Conservation (phyloP, 2,329 filamentous ascomycete species). For the Zymoseptoria tritici region DNA sequence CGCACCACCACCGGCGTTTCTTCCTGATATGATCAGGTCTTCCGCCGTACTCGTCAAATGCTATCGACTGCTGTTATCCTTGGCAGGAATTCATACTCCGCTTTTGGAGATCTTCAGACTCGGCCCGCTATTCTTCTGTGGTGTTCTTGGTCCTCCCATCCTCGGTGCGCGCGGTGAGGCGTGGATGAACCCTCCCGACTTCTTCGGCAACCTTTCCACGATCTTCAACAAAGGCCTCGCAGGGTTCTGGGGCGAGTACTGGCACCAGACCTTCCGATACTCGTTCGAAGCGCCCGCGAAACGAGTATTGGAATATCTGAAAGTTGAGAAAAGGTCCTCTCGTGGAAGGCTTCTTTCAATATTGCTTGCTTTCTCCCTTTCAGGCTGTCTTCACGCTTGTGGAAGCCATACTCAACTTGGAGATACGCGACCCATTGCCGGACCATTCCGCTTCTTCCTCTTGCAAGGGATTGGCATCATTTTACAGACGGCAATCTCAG, state of each 20-base stretch:
- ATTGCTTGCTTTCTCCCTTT: conserved; percentile 56
- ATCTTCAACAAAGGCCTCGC: conserved; percentile 63
- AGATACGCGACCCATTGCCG: conserved; percentile 47
- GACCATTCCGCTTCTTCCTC: conserved; percentile 61
- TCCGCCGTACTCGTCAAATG: conserved; percentile 43
- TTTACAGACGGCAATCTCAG: conserved; percentile 46
- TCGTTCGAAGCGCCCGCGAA: conserved; percentile 57
- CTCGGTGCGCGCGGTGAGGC: conserved; percentile 54
- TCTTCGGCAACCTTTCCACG: conserved; percentile 46
- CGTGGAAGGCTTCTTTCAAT: conserved; percentile 36
- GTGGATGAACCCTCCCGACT: conserved; percentile 53
- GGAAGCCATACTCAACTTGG: conserved; percentile 63
- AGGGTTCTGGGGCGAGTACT: conserved; percentile 78
- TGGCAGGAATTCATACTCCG: conserved; percentile 51
- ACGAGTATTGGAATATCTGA: conserved; percentile 35
- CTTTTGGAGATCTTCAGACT: conserved; percentile 56
- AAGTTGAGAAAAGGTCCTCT: conserved; percentile 28
- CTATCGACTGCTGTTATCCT: conserved; percentile 51
- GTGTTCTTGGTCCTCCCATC: conserved; percentile 50
- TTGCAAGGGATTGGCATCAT: conserved; percentile 60
- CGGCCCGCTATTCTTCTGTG: conserved; percentile 53
- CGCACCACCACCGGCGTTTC: conserved; percentile 36
- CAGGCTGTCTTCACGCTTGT: conserved; percentile 61
- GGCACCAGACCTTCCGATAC: conserved; percentile 84
- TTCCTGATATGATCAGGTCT: conserved; percentile 33